Evolutionary conservation across 202 grass and related monocot species (phyloP).

Genomic region (Panicum hallii): DNA sequence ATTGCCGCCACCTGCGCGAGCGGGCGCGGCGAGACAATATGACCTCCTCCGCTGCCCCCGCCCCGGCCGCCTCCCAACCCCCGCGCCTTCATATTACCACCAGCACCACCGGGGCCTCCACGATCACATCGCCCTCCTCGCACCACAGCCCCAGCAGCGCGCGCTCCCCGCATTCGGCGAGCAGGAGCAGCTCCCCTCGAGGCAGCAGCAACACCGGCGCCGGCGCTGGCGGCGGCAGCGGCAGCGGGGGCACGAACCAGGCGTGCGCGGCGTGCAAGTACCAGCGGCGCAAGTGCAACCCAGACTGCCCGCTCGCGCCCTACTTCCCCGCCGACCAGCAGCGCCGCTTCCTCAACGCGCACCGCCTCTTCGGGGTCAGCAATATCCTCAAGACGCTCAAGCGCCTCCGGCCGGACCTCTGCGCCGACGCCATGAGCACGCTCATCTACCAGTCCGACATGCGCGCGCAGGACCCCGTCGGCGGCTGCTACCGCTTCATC

Average conservation of each 20-base stretch:
- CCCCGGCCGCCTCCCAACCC: conserved; percentile 5
- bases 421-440: conserved; percentile 53
- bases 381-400: conserved; percentile 71
- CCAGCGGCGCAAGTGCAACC: conserved; percentile 79
- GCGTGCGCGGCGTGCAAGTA: conserved; percentile 90
- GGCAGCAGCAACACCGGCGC: background rate
- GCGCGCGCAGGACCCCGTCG: conserved; percentile 59
- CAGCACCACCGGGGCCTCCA: background rate
- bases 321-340: conserved; percentile 84
- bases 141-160: background rate
- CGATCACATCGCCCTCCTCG: background rate
- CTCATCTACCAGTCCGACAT: conserved; percentile 65
- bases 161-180: conserved; percentile 4
- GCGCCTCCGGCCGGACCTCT: background rate
- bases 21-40: conserved; percentile 32
- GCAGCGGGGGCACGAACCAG: conserved; percentile 22
- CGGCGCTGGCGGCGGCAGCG: too few species aligned
- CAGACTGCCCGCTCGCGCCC: conserved; percentile 59
- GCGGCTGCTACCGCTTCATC: conserved; percentile 49
- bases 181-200: background rate
- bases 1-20: background rate
- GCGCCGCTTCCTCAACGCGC: conserved; percentile 68
- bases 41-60: conserved; percentile 43
- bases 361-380: conserved; percentile 77
- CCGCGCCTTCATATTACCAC: conserved; percentile 40